Base-by-base conservation (phyloP, 805 yeast species). In the Saccharomyces eubayanus region DNA sequence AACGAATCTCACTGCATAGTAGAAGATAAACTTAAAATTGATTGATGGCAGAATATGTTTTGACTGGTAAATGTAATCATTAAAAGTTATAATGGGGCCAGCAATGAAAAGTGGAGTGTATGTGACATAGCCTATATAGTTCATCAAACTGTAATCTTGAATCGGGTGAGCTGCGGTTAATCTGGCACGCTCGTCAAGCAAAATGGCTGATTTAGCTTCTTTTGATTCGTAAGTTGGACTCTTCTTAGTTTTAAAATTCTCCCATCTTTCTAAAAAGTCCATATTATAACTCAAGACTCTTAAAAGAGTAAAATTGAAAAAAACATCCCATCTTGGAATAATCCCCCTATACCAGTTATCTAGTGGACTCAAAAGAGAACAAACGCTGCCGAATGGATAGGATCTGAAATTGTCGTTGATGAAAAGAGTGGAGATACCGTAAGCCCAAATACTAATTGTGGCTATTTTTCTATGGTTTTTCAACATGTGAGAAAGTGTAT, bases 51-150 rank as follows among this genome's bases (percentile, higher is more conserved):
- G 71, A 16, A 81, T 76, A 57, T 78, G 75, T 40, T 73, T 71
- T 3, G 84, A 74, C 72, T 94, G 99, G 61, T 84, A 84, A 46
- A 87, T 69, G 68, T 83, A 94, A 69, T 94, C 99, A 71, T 94
- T 94, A 74, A 87, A 94, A 0, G 98, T 87, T 46, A 94, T 66
- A 16, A 94, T 83, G 27, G 99, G 99, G 1, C 99, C 99, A 2
- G 96, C 97, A 61, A 94, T 84, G 70, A 87, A 88, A 49, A 94
- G 72, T 2, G 99, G 99, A 0, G 96, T 81, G 63, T 94, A 94
- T 5, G 85, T 72, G 31, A 88, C 67, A 65, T 90, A 94, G 0
- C 96, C 84, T 46, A 89, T 56, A 66, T 86, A 89, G 65, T 88
- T 87, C 46, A 69, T 51, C n/a, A 82, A 60, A 31, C 74, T 75